A percentile compares a stretch with the other conserved stretches of the same genome.
Conservation (phyloP, 768 basidiomycete species). For the Suillus plorans region DNA sequence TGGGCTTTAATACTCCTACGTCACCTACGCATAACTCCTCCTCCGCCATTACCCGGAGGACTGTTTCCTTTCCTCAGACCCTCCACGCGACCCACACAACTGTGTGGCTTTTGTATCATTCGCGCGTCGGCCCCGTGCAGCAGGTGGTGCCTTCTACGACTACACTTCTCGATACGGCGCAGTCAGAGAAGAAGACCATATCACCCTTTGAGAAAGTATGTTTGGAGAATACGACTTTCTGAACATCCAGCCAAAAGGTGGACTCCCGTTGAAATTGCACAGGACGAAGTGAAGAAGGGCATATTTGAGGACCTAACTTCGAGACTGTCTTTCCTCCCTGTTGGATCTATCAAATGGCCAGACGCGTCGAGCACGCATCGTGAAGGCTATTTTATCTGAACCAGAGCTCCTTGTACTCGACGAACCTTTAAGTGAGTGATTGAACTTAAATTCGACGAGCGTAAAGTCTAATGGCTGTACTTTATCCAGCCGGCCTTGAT, state of each 20-base stretch:
- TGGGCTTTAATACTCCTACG: too few relatives aligned
- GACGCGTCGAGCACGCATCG: slow-evolving; percentile 81
- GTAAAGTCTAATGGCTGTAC: background rate
- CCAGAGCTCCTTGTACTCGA: slow-evolving; percentile 85
- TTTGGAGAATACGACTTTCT: slow-evolving; percentile 48
- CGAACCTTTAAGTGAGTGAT: slow-evolving; percentile 78
- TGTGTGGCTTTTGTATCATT: slow-evolving; percentile 64
- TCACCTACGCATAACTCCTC: too few relatives aligned
- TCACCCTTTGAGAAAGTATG: slow-evolving; percentile 74
- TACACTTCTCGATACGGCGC: slow-evolving; percentile 92
- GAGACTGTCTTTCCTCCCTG: slow-evolving; percentile 55
- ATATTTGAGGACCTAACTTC: slow-evolving; percentile 55
- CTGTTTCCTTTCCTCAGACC: slow-evolving; percentile 25
- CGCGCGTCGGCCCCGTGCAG: slow-evolving; percentile 53
- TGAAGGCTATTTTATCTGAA: slow-evolving; percentile 66
- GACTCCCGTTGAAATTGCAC: slow-evolving; percentile 21
- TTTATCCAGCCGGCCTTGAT: slow-evolving; percentile 73
- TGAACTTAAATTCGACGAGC: background rate
- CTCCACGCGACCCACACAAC: slow-evolving; percentile 44
- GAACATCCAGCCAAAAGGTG: slow-evolving; percentile 26
- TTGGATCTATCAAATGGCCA: slow-evolving; percentile 93
- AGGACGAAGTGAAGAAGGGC: slow-evolving; percentile 27
- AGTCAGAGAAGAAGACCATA: slow-evolving; percentile 80
- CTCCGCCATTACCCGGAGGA: slow-evolving; percentile 36
- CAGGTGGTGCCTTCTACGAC: slow-evolving; percentile 82